Conservation (phyloP, 345 rosid species). For the Citrus medica region DNA sequence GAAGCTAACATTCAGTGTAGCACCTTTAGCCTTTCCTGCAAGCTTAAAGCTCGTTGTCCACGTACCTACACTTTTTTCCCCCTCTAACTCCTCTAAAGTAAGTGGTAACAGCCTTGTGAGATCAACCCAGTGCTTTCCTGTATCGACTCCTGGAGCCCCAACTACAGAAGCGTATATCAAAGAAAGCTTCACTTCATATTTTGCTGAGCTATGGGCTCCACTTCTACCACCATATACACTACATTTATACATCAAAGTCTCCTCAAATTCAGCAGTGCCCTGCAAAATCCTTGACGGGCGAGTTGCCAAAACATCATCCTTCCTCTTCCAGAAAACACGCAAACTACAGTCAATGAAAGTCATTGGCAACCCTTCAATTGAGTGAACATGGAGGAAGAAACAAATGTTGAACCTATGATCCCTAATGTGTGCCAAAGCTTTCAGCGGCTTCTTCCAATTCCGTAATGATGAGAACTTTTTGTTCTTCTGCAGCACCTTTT, state of each 20-base stretch:
- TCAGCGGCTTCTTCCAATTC: constrained; percentile 85
- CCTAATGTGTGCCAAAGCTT: constrained; percentile 65
- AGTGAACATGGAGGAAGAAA: constrained; percentile 75
- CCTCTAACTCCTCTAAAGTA: constrained; percentile 66
- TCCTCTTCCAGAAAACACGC: constrained; percentile 69
- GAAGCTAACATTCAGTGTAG: constrained; percentile 65
- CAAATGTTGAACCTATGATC: constrained; percentile 51
- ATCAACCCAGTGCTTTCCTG: constrained; percentile 78
- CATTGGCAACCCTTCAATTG: constrained; percentile 65
- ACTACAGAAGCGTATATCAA: constrained; percentile 41
- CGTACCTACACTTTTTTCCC: constrained; percentile 50
- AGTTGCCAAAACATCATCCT: constrained; percentile 51
- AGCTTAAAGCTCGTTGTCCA: constrained; percentile 79
- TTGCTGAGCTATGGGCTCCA: constrained; percentile 54
- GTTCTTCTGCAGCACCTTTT: constrained; percentile 25
- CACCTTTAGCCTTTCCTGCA: constrained; percentile 57
- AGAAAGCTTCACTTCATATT: constrained; percentile 59
- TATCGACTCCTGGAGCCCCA: constrained; percentile 38
- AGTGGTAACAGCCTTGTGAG: constrained; percentile 72
- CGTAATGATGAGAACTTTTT: constrained; percentile 48
- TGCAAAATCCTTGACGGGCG: constrained; percentile 38
- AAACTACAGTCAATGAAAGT: constrained; percentile 45
- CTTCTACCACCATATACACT: constrained; percentile 56
- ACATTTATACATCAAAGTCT: constrained; percentile 59
- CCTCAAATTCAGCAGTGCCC: constrained; percentile 66